phyloP scores from a whole-genome alignment of 305 asterid genomes.

The Stenogyne calaminthoides region DNA sequence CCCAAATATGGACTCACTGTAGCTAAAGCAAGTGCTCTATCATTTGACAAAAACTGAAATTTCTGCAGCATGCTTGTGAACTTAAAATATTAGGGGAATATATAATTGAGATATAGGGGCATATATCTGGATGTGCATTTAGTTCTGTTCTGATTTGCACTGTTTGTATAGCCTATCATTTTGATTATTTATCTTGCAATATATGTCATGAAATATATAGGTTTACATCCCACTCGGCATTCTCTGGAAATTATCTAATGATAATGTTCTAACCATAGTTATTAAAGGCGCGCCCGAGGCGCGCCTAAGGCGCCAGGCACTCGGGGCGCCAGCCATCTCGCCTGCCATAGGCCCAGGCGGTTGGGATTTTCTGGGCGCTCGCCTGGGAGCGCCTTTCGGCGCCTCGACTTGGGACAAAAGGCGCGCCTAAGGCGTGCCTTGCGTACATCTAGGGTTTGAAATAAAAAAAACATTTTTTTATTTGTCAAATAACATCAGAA shows the following conservation, averaged over 20 bases:
- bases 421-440: too few relatives aligned
- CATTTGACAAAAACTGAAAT: neutral
- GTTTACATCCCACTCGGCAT: neutral
- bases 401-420: too few relatives aligned
- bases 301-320: too few relatives aligned
- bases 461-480: too few relatives aligned
- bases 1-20: neutral
- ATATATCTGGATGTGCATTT: slow-evolving; percentile 1
- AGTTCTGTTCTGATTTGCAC: neutral
- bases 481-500: too few relatives aligned
- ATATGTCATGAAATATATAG: neutral
- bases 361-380: too few relatives aligned
- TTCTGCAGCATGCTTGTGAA: too few relatives aligned
- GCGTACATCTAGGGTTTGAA: too few relatives aligned
- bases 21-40: slow-evolving; percentile 10
- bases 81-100: neutral
- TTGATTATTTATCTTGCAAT: slow-evolving; percentile 3
- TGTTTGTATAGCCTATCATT: neutral
- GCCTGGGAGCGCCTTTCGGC: too few relatives aligned
- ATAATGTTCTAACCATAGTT: neutral
- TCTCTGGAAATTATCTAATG: neutral
- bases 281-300: too few relatives aligned
- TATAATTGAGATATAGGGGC: neutral
- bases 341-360: too few relatives aligned
- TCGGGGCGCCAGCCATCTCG: too few relatives aligned